A percentile compares a stretch with the other conserved stretches of the same genome.
Conservation (phyloP, 2,329 filamentous ascomycete species). For the Neonectria ditissima region DNA sequence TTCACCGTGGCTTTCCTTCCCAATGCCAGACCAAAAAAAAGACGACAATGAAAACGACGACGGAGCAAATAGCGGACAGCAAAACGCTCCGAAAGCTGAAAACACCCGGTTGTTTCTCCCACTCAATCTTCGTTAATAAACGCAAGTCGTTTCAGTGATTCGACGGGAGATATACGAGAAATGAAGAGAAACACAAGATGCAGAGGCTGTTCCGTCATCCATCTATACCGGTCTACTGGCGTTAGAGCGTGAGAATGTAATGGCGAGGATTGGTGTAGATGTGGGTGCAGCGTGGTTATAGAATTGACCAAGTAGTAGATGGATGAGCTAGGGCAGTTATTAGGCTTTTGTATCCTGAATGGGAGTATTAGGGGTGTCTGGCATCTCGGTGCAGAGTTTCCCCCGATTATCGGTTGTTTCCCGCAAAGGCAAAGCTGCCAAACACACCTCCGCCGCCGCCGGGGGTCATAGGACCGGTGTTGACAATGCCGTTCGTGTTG, state of each 20-base stretch:
- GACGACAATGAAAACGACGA: constrained; percentile 8
- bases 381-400: background rate
- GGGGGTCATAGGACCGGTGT: constrained; percentile 81
- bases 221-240: background rate
- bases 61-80: background rate
- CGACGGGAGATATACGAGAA: background rate
- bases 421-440: constrained; percentile 74
- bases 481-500: constrained; percentile 66
- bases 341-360: constrained; percentile 21
- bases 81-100: background rate
- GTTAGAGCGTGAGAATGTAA: background rate
- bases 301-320: constrained; percentile 6
- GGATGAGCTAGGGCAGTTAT: constrained; percentile 22
- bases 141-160: background rate
- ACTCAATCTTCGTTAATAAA: background rate
- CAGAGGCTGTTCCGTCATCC: background rate
- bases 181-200: background rate
- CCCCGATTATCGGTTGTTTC: constrained; percentile 50
- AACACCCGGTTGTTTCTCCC: background rate
- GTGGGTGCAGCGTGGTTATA: background rate
- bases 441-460: constrained; percentile 81
- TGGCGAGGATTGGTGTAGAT: background rate
- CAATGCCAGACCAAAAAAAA: constrained; percentile 24
- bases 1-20: constrained; percentile 26
- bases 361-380: constrained; percentile 3